Percentiles rank a stretch among this genome's conserved stretches.
phyloP scores from a whole-genome alignment of 2,329 filamentous ascomycete species.

The Xylaria hypoxylon region DNA sequence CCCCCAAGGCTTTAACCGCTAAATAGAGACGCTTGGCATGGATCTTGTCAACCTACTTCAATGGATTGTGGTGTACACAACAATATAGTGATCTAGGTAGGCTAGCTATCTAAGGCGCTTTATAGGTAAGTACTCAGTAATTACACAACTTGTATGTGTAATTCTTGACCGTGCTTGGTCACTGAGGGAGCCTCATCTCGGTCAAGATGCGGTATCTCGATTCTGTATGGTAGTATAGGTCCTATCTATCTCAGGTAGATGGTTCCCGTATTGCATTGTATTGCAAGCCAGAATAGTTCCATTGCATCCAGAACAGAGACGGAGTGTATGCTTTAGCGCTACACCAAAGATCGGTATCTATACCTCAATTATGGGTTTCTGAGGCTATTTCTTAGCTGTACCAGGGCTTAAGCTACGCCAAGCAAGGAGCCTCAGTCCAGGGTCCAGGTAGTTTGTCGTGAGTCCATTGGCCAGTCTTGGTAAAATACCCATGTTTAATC shows the following conservation, averaged over 20 bases:
- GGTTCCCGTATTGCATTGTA: slow-evolving; percentile 2
- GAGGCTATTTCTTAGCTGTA: slow-evolving; percentile 24
- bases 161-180: neutral
- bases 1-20: neutral
- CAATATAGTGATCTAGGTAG: too few relatives aligned
- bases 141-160: too few relatives aligned
- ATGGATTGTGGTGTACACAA: too few relatives aligned
- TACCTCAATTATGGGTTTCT: slow-evolving; percentile 21
- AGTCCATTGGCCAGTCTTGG: slow-evolving; percentile 26
- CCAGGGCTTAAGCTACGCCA: slow-evolving; percentile 35
- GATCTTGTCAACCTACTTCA: too few relatives aligned
- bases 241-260: slow-evolving; percentile 6
- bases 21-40: neutral
- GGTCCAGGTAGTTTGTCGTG: slow-evolving; percentile 12
- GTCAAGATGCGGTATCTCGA: neutral
- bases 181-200: slow-evolving; percentile 10
- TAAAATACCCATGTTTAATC: slow-evolving; percentile 20
- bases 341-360: slow-evolving; percentile 19
- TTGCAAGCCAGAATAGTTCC: slow-evolving; percentile 3
- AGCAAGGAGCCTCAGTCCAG: slow-evolving; percentile 33
- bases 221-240: neutral
- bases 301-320: slow-evolving; percentile 20
- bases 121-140: too few relatives aligned
- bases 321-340: slow-evolving; percentile 16
- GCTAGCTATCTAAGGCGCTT: too few relatives aligned